Evolutionary conservation across 352 stramenopile species (phyloP).

Genomic region (Pythium aphanidermatum): DNA sequence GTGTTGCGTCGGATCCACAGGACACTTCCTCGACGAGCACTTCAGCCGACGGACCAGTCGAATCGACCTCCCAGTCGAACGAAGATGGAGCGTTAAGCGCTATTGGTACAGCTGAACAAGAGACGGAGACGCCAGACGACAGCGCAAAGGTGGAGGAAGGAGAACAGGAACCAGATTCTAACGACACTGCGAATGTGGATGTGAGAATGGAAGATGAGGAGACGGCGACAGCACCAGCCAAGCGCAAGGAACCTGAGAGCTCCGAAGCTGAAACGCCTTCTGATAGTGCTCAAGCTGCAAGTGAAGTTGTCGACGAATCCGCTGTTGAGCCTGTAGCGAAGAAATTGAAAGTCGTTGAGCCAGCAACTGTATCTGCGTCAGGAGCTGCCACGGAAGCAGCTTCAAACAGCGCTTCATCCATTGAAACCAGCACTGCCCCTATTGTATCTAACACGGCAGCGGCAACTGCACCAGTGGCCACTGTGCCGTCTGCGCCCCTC

Average conservation of each 20-base stretch:
- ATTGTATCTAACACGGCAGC: too few species aligned
- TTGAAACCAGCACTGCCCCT: too few species aligned
- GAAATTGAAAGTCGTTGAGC: slow-evolving; percentile 33
- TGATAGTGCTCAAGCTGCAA: background rate
- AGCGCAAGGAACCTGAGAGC: slow-evolving; percentile 20
- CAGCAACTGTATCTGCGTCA: too few species aligned
- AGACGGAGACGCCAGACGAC: background rate
- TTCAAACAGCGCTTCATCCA: too few species aligned
- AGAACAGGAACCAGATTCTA: background rate
- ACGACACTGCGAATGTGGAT: background rate
- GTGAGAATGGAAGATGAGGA: slow-evolving; percentile 7
- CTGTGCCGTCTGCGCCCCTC: slow-evolving; percentile 22
- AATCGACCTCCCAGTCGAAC: too few species aligned
- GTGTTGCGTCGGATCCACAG: background rate
- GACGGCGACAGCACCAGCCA: background rate
- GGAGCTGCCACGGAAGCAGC: too few species aligned
- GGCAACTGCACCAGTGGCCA: background rate
- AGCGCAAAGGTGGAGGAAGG: background rate
- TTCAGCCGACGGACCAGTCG: background rate
- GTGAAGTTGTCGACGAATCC: too few species aligned
- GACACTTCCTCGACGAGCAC: background rate
- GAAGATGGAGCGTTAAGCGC: too few species aligned
- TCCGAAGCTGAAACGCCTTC: background rate
- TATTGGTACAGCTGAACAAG: too few species aligned
- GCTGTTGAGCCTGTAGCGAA: slow-evolving; percentile 26